Base-by-base conservation (phyloP, 768 basidiomycete species). In the Botryobasidium botryosum region DNA sequence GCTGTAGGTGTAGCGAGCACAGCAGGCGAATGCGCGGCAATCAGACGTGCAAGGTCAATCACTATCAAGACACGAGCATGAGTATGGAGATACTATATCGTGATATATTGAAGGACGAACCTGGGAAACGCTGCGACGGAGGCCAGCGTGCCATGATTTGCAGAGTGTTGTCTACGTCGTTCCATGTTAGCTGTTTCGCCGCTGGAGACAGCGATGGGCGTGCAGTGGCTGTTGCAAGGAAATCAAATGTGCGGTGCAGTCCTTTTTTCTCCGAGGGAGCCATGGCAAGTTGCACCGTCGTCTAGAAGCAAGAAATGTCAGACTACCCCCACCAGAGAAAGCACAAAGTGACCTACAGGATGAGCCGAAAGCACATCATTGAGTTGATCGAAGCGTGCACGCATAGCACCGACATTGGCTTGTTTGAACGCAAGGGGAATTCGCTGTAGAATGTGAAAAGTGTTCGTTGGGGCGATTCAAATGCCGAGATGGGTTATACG, bases 401-500 rank as follows among this genome's bases (percentile, higher is more conserved):
- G 76, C 75, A 91, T 84, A 15, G 83, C 83, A 18, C 67, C 55
- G 23, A 91, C 69, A 57, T 75, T 77, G 2, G 77, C 84, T 65
- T 87, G 83, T 51, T 82, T 85, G 67, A 96, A 92, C n/a, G 70
- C 65, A 17, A 86, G 69, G 35, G 69, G 66, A 31, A 69, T 73
- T 35, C 68, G 64, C 83, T 86, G 52, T 12, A 17, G 45, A 31
- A 42, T 6, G 35, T 2, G 13, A 40, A 32, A n/a, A 25, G 4
- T 18, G 35, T 7, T 20, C 25, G 21, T 26, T 21, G 12, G 15
- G 21, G 44, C 17, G 5, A 13, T 39, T 27, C 25, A 7, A 32
- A 20, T 5, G 24, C 23, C 5, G 7, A 38, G 27, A 59, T 55
- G 2, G 59, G 57, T 13, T 56, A 29, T 23, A 60, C 56, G 28